Evolutionary conservation across 768 basidiomycete species (phyloP).

Genomic region (Gelatoporia subvermispora): DNA sequence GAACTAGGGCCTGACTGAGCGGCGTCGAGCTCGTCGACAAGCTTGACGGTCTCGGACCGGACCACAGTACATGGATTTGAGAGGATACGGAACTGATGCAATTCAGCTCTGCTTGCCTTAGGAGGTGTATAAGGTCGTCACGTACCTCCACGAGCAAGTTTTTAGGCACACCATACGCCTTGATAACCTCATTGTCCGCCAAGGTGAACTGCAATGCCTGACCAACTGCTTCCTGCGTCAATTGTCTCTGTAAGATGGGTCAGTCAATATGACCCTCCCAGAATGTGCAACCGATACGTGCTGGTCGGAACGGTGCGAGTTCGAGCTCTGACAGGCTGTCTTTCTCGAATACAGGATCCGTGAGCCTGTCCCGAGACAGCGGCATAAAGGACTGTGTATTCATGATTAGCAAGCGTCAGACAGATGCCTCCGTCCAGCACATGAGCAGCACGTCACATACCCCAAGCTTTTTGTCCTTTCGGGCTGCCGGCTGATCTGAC

Average conservation of each 20-base stretch:
- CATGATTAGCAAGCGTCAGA: background rate
- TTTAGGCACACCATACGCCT: slow-evolving; percentile 68
- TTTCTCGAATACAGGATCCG: no score
- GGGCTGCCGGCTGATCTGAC: no score
- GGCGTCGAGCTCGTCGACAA: slow-evolving; percentile 46
- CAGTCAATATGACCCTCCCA: background rate
- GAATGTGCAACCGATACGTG: background rate
- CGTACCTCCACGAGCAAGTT: slow-evolving; percentile 67
- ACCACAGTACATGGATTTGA: slow-evolving; percentile 69
- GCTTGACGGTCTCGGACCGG: slow-evolving; percentile 57
- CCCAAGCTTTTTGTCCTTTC: no score
- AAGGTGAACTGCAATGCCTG: slow-evolving; percentile 42
- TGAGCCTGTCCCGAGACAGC: no score
- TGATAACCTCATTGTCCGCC: slow-evolving; percentile 45
- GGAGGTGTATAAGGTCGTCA: background rate
- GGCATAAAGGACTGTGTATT: background rate
- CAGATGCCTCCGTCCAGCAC: no score
- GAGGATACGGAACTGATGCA: slow-evolving; percentile 58
- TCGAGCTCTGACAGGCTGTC: no score
- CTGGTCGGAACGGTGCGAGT: background rate
- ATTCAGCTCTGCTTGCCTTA: slow-evolving; percentile 3
- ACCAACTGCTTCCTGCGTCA: slow-evolving; percentile 35
- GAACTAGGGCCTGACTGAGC: slow-evolving; percentile 46
- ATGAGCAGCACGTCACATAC: no score
- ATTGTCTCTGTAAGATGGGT: slow-evolving; percentile 23